phyloP scores from a whole-genome alignment of 148 eudicot species.

The Persicaria maculosa region DNA sequence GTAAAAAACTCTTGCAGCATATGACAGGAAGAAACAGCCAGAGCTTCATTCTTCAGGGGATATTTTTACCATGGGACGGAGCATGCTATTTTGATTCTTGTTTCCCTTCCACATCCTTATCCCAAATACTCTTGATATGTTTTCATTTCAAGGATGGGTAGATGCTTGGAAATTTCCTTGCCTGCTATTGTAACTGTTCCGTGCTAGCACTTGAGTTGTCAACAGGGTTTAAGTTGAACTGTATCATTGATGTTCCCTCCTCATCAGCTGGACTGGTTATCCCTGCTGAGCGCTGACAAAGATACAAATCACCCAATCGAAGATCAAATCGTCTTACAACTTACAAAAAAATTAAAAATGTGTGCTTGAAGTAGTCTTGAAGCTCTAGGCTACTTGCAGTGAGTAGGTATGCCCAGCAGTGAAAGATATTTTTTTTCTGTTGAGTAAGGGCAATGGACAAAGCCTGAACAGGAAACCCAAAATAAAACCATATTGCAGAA shows the following conservation, averaged over 20 bases:
- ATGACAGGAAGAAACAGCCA: background rate
- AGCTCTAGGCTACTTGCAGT: background rate
- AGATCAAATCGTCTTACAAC: background rate
- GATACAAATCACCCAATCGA: background rate
- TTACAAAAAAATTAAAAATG: background rate
- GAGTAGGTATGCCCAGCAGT: background rate
- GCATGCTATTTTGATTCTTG: background rate
- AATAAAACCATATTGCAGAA: slow-evolving; percentile 1
- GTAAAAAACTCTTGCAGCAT: background rate
- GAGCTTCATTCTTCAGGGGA: background rate
- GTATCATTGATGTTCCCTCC: background rate
- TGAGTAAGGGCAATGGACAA: background rate
- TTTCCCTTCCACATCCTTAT: slow-evolving; percentile 3
- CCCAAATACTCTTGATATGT: background rate
- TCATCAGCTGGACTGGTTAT: background rate
- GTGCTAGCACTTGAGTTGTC: background rate
- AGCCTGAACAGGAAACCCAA: background rate
- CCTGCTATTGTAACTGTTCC: background rate
- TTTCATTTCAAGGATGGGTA: background rate
- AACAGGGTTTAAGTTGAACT: background rate
- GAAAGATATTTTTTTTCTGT: background rate
- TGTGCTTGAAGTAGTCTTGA: background rate
- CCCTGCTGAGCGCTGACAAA: background rate
- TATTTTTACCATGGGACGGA: background rate
- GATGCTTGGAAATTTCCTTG: background rate